Evolutionary conservation across 1,284 basidiomycete genomes (phyloP).

Genomic region (Vanrija pseudolonga): DNA sequence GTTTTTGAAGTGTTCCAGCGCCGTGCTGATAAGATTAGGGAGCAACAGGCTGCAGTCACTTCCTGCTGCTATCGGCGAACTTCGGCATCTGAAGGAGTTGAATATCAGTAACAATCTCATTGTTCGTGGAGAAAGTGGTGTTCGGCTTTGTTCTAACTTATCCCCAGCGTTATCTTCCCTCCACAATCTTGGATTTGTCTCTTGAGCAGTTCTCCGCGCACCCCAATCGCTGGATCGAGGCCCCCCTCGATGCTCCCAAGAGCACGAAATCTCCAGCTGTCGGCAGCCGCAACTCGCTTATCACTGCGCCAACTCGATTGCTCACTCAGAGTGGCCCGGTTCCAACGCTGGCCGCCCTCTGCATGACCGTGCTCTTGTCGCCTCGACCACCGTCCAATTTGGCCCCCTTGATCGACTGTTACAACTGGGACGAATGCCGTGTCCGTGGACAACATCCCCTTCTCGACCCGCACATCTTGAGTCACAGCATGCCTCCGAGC

Average conservation of each 20-base stretch:
- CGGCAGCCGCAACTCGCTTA: neutral
- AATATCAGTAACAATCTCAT: slow-evolving; percentile 47
- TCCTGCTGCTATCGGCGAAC: slow-evolving; percentile 45
- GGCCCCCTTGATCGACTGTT: slow-evolving; percentile 37
- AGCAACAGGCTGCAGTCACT: slow-evolving; percentile 37
- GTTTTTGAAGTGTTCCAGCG: neutral
- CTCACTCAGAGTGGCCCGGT: slow-evolving; percentile 21
- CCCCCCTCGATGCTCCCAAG: neutral
- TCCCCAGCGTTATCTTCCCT: slow-evolving; percentile 31
- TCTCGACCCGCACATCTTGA: slow-evolving; percentile 26
- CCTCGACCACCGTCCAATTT: slow-evolving; percentile 30
- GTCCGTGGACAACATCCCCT: slow-evolving; percentile 30
- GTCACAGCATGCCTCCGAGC: slow-evolving; percentile 21
- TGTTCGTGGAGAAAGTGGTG: slow-evolving; percentile 22
- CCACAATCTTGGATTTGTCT: slow-evolving; percentile 39
- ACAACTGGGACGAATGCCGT: slow-evolving; percentile 29
- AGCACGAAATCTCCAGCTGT: neutral
- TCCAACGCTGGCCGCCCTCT: slow-evolving; percentile 32
- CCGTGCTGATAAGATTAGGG: slow-evolving; percentile 17
- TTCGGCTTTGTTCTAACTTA: neutral
- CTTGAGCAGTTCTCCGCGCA: slow-evolving; percentile 25
- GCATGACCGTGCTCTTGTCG: slow-evolving; percentile 36
- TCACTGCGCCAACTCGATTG: neutral
- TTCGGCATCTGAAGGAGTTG: slow-evolving; percentile 41
- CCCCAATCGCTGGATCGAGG: slow-evolving; percentile 26